Evolutionary conservation across 2,329 filamentous ascomycete genomes (phyloP).

Genomic region (Ophiostoma novo-ulmi): DNA sequence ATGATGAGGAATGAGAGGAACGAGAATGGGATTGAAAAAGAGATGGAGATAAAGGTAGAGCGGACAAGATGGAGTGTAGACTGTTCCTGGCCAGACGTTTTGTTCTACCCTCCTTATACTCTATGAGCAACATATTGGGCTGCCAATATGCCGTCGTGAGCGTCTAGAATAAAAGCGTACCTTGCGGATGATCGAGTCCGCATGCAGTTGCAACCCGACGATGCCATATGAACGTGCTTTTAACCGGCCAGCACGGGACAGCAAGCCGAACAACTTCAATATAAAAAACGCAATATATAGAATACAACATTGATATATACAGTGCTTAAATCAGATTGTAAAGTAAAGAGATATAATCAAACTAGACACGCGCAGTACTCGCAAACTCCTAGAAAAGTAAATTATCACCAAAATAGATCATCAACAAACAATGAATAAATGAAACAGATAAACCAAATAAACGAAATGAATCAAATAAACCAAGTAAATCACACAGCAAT

Average conservation of each 20-base stretch:
- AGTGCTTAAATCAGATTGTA: no score
- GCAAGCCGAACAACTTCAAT: background rate
- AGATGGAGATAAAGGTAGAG: background rate
- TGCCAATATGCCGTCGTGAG: background rate
- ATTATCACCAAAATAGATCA: background rate
- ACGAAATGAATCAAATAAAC: background rate
- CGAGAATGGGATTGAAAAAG: background rate
- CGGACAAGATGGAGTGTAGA: background rate
- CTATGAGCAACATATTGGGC: background rate
- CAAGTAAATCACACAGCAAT: background rate
- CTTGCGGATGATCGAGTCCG: background rate
- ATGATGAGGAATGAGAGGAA: background rate
- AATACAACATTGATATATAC: background rate
- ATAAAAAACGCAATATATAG: background rate
- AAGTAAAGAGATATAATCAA: background rate
- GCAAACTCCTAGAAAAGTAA: background rate
- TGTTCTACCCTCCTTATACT: background rate
- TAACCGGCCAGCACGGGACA: background rate
- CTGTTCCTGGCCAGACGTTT: background rate
- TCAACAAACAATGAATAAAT: background rate
- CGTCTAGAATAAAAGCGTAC: background rate
- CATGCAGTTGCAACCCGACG: background rate
- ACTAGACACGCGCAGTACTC: background rate
- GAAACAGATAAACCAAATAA: background rate
- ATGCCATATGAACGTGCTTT: background rate